Conservation (phyloP, 192 early-diverging fungal genomes). For the Podila verticillata region DNA sequence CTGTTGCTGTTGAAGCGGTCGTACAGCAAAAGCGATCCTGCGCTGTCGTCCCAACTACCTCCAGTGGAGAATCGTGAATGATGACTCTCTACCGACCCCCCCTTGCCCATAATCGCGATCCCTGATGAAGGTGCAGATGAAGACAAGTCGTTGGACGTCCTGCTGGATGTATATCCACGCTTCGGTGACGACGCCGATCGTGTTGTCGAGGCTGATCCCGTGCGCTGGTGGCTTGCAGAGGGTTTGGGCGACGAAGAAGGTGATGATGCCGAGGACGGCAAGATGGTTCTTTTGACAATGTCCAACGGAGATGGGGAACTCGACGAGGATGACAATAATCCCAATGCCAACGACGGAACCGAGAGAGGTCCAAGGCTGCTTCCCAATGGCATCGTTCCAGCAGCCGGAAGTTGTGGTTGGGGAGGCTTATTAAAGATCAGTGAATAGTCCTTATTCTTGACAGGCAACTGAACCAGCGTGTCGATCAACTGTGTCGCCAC, state of each 20-base stretch:
- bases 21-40: conserved; percentile 10
- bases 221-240: not conserved
- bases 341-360: not conserved
- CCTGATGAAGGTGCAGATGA: not conserved
- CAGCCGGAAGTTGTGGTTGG: conserved; percentile 7
- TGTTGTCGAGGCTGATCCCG: not conserved
- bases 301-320: not conserved
- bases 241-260: not conserved
- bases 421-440: conserved; percentile 15
- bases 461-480: conserved; percentile 21
- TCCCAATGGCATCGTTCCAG: not conserved
- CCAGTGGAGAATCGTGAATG: conserved; percentile 29
- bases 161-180: not conserved
- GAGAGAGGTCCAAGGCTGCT: not conserved
- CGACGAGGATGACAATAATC: conserved; percentile 13
- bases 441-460: conserved; percentile 48
- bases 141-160: not conserved
- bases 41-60: conserved; percentile 35
- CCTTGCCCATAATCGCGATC: conserved; percentile 2
- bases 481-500: conserved; percentile 22
- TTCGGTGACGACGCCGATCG: not conserved
- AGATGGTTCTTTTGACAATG: not conserved
- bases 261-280: not conserved
- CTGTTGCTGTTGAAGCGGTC: conserved; percentile 18
- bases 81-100: conserved; percentile 19